A percentile compares a stretch with the other conserved stretches of the same genome.
phyloP scores from a whole-genome alignment of 352 stramenopile genomes.

The Phytopythium sindhum region DNA sequence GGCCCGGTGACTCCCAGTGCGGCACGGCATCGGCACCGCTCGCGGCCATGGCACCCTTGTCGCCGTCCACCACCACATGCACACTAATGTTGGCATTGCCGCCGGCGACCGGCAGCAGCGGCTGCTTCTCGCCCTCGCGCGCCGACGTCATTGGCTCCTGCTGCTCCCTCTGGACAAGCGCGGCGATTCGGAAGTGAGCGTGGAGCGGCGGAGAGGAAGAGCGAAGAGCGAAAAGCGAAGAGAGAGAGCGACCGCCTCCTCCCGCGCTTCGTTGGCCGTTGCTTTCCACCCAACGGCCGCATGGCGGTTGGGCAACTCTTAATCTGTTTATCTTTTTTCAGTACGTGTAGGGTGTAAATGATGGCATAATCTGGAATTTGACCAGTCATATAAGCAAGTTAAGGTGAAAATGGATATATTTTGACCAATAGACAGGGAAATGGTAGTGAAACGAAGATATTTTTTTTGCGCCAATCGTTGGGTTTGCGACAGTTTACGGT shows the following conservation, averaged over 20 bases:
- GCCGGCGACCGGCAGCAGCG: constrained; percentile 13
- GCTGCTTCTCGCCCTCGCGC: constrained; percentile 23
- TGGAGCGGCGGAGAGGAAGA: too few species aligned
- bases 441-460: neutral
- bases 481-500: neutral
- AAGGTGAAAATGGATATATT: neutral
- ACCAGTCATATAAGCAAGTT: neutral
- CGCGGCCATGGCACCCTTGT: constrained; percentile 3
- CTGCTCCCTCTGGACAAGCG: neutral
- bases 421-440: neutral
- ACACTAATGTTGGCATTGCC: constrained; percentile 1
- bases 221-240: too few species aligned
- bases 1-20: constrained; percentile 22
- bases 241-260: too few species aligned
- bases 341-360: neutral
- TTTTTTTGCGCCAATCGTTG: neutral
- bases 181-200: constrained; percentile 4
- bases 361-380: neutral
- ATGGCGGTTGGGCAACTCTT: neutral
- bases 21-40: constrained; percentile 2
- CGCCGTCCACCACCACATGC: constrained; percentile 2
- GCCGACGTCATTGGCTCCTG: neutral
- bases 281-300: neutral
- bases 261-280: too few species aligned
- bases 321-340: neutral